phyloP scores from a whole-genome alignment of 257 asterid genomes.

The Nicotiana sylvestris region DNA sequence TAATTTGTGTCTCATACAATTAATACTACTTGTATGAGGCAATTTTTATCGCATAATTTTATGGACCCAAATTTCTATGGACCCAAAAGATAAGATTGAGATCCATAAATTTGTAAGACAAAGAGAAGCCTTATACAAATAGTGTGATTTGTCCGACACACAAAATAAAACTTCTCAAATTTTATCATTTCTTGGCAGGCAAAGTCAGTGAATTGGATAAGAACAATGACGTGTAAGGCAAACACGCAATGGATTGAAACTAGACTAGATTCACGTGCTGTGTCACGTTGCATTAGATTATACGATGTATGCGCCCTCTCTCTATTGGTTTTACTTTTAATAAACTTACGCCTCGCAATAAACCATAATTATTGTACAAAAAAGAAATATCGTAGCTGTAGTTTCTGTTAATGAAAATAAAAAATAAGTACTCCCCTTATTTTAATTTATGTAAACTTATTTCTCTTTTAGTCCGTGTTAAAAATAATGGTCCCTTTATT shows the following conservation, averaged over 20 bases:
- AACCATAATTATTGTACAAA: background rate
- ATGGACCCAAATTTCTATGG: no score
- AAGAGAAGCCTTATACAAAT: no score
- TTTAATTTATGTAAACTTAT: no score
- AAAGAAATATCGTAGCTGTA: background rate
- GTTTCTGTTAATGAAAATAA: background rate
- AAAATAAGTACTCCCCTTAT: background rate
- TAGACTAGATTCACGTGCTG: background rate
- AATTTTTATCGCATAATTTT: no score
- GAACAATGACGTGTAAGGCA: conserved; percentile 13
- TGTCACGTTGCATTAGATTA: background rate
- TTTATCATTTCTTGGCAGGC: background rate
- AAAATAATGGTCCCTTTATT: no score
- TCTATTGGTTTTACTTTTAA: background rate
- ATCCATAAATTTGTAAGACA: no score
- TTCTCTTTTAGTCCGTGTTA: no score
- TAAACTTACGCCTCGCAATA: background rate
- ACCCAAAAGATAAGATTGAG: no score
- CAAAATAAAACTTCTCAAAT: no score
- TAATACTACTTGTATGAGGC: no score
- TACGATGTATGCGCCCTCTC: background rate
- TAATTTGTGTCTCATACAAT: no score
- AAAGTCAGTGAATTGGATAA: conserved; percentile 7
- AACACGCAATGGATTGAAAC: background rate
- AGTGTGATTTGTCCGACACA: no score